Evolutionary conservation across 2,329 filamentous ascomycete genomes (phyloP).

Genomic region (Falciphora oryzae): DNA sequence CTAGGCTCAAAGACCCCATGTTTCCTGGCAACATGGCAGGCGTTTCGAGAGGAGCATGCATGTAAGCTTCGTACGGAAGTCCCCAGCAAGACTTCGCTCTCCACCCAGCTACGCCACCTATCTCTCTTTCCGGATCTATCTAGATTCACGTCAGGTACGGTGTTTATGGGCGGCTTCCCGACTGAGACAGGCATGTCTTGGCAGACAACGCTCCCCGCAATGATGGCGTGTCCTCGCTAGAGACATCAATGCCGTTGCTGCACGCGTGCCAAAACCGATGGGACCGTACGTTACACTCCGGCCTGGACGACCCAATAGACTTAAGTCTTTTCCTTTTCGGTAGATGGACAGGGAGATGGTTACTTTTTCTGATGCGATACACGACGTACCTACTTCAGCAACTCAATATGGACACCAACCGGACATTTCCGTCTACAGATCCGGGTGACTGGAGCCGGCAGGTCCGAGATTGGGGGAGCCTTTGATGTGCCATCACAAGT

Average conservation of each 20-base stretch:
- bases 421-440: neutral
- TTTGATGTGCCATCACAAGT: neutral
- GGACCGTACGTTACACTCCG: neutral
- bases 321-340: neutral
- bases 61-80: neutral
- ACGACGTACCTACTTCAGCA: neutral
- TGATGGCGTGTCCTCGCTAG: no score
- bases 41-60: no score
- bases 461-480: neutral
- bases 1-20: no score
- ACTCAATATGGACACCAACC: neutral
- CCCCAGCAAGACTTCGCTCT: no score
- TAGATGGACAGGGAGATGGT: neutral
- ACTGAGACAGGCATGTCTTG: neutral
- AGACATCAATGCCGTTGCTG: no score
- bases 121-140: neutral
- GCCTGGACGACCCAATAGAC: no score
- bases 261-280: no score
- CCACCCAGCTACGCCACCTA: no score
- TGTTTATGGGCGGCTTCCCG: no score
- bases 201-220: no score
- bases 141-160: no score
- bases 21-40: no score
- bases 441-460: constrained; percentile 3
- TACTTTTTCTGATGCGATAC: neutral